A percentile compares a stretch with the other conserved stretches of the same genome.
phyloP scores from a whole-genome alignment of 176 grass and related monocot genomes.

The Rhynchospora breviuscula region DNA sequence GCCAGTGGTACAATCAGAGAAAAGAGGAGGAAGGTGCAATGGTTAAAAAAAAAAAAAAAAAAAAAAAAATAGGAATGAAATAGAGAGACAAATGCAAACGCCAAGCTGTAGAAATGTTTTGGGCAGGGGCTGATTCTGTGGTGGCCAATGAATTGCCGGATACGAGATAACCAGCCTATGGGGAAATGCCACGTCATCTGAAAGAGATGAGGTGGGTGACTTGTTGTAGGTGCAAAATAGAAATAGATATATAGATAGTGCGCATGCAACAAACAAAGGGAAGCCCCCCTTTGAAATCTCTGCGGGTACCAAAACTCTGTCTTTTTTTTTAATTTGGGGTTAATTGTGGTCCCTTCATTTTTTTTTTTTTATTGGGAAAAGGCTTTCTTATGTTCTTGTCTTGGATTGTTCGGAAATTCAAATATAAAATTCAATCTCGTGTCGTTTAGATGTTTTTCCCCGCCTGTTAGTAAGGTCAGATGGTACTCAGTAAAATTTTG shows the following conservation, averaged over 20 bases:
- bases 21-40: not conserved
- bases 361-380: not conserved
- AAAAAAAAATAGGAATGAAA: not conserved
- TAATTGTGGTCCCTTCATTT: not conserved
- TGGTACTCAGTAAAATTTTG: too few species aligned
- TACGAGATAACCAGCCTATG: slow-evolving; percentile 5
- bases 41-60: slow-evolving; percentile 12
- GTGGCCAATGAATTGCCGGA: slow-evolving; percentile 20
- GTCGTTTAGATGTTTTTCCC: too few species aligned
- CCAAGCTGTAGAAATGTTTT: slow-evolving; percentile 9
- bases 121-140: not conserved
- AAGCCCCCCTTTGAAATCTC: not conserved
- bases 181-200: not conserved
- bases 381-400: not conserved
- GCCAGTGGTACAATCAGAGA: not conserved
- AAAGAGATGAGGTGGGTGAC: slow-evolving; percentile 19
- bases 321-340: not conserved
- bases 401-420: too few species aligned
- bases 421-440: too few species aligned
- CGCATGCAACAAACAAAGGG: not conserved
- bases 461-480: too few species aligned
- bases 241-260: not conserved
- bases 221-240: not conserved
- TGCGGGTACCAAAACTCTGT: not conserved
- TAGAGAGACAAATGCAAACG: not conserved